Conservation (phyloP, 2,329 filamentous ascomycete species). For the Pleurostoma richardsiae region DNA sequence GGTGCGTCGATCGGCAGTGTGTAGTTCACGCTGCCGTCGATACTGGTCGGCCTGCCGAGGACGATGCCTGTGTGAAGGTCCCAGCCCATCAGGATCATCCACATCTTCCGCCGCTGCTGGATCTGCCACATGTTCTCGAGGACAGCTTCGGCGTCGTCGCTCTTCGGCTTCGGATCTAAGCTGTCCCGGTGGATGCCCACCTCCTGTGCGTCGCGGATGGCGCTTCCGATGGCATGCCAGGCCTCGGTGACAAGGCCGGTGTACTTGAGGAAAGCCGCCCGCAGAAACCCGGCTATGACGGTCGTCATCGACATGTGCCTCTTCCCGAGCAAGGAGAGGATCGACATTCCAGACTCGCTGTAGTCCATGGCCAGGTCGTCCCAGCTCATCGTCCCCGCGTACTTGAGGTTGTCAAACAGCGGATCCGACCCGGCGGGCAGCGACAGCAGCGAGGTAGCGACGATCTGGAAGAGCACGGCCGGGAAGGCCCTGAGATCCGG, state of each 20-base stretch:
- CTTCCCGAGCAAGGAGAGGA: conserved; percentile 52
- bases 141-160: conserved; percentile 39
- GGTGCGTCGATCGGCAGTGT: conserved; percentile 49
- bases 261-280: conserved; percentile 54
- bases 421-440: conserved; percentile 41
- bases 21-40: conserved; percentile 43
- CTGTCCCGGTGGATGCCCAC: conserved; percentile 53
- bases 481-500: conserved; percentile 52
- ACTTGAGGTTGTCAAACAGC: conserved; percentile 51
- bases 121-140: conserved; percentile 55
- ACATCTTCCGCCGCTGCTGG: conserved; percentile 49
- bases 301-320: conserved; percentile 49
- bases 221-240: conserved; percentile 44
- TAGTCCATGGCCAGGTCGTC: conserved; percentile 57
- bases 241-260: conserved; percentile 54
- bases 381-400: conserved; percentile 53
- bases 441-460: conserved; percentile 49
- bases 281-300: conserved; percentile 52
- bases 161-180: conserved; percentile 42
- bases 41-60: conserved; percentile 50
- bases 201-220: conserved; percentile 58
- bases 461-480: conserved; percentile 53
- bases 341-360: conserved; percentile 50
- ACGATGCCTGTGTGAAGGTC: conserved; percentile 49
- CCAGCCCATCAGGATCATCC: conserved; percentile 50